A percentile compares a stretch with the other conserved stretches of the same genome.
Evolutionary conservation across 2,329 filamentous ascomycete genomes (phyloP).

Genomic region (Pyrenophora seminiperda): DNA sequence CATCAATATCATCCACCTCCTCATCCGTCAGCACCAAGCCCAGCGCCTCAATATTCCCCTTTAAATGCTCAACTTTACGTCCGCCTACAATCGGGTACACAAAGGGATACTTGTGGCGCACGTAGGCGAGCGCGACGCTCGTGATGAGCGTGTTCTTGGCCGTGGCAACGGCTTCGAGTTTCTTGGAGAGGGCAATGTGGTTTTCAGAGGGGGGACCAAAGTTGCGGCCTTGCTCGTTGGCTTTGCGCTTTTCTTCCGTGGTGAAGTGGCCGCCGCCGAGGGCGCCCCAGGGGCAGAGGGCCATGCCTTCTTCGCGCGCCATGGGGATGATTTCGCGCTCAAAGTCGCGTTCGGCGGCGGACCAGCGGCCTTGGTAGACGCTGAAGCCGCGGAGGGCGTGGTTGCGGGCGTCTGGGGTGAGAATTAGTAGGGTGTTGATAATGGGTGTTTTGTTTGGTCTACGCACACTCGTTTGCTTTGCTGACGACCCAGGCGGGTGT

Average conservation of each 20-base stretch:
- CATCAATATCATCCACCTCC: constrained; percentile 62
- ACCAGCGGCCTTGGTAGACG: constrained; percentile 72
- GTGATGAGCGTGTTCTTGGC: constrained; percentile 64
- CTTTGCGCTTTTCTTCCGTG: constrained; percentile 37
- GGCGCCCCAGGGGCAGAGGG: constrained; percentile 60
- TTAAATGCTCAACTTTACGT: constrained; percentile 72
- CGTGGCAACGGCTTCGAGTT: constrained; percentile 64
- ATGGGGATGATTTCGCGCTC: constrained; percentile 74
- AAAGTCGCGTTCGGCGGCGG: constrained; percentile 65
- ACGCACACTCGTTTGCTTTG: constrained; percentile 54
- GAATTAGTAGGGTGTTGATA: no score
- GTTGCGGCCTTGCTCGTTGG: constrained; percentile 44
- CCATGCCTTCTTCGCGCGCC: constrained; percentile 67
- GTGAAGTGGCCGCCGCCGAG: constrained; percentile 57
- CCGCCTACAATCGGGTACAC: constrained; percentile 78
- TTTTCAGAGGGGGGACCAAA: constrained; percentile 52
- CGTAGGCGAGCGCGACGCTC: constrained; percentile 69
- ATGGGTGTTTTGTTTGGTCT: no score
- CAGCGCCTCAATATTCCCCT: constrained; percentile 65
- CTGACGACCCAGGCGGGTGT: constrained; percentile 52
- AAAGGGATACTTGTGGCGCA: constrained; percentile 71
- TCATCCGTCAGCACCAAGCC: constrained; percentile 56
- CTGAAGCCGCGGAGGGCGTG: constrained; percentile 73
- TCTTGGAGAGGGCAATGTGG: constrained; percentile 59
- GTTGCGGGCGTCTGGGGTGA: constrained; percentile 62